Conservation (phyloP, 495 filamentous ascomycete genomes). For the Evansstolkia leycettana region DNA sequence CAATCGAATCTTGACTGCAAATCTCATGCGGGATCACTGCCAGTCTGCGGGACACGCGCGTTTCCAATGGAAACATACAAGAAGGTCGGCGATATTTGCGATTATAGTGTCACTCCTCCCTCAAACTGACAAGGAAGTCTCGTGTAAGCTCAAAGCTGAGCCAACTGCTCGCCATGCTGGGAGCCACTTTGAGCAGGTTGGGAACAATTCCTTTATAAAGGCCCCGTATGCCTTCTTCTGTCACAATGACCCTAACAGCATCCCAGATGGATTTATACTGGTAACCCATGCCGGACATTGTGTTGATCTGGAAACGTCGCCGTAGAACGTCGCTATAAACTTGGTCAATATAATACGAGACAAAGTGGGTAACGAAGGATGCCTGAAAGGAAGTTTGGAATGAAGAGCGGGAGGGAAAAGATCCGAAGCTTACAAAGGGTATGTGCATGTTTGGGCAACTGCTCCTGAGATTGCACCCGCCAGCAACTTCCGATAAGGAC, state of each 20-base stretch:
- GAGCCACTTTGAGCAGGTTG: slow-evolving; percentile 91
- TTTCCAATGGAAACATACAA: too few species aligned
- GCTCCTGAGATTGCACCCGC: slow-evolving; percentile 92
- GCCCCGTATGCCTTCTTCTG: slow-evolving; percentile 63
- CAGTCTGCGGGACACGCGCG: too few species aligned
- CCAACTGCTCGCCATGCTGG: slow-evolving; percentile 98
- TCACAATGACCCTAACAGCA: slow-evolving; percentile 68
- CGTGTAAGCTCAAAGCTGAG: slow-evolving; percentile 88
- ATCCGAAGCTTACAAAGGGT: slow-evolving; percentile 80
- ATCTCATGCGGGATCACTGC: too few species aligned
- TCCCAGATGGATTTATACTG: slow-evolving; percentile 80
- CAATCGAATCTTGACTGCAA: too few species aligned
- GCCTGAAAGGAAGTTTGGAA: too few species aligned
- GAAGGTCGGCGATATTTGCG: not conserved
- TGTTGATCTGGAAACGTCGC: slow-evolving; percentile 94
- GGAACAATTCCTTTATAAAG: slow-evolving; percentile 90
- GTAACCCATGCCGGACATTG: slow-evolving; percentile 98
- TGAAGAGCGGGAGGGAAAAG: too few species aligned
- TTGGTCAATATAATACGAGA: slow-evolving; percentile 4
- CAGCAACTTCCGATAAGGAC: slow-evolving; percentile 62
- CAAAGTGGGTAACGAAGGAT: too few species aligned
- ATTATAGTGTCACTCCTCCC: slow-evolving; percentile 17
- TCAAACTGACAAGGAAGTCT: slow-evolving; percentile 63
- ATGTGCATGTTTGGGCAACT: slow-evolving; percentile 93
- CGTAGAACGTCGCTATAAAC: slow-evolving; percentile 77